Evolutionary conservation across 148 eudicot genomes (phyloP).

Genomic region (Polygonum maritimum): DNA sequence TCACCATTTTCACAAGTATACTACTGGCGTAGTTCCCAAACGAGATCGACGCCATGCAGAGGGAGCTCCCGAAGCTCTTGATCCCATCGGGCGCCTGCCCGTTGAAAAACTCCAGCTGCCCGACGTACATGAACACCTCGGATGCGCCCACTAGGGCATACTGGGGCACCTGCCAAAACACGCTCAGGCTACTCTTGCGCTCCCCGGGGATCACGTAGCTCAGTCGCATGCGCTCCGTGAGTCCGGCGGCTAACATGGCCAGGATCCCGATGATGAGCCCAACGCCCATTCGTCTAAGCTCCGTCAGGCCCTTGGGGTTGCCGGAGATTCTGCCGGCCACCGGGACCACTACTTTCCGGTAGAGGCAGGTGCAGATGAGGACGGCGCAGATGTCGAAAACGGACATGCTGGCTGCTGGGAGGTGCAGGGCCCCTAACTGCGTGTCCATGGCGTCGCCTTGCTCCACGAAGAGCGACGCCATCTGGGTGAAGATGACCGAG

Average conservation of each 20-base stretch:
- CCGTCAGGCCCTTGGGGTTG: slow-evolving; percentile 65
- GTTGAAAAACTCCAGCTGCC: slow-evolving; percentile 81
- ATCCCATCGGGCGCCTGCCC: slow-evolving; percentile 92
- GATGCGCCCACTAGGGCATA: slow-evolving; percentile 79
- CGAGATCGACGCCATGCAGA: slow-evolving; percentile 90
- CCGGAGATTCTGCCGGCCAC: slow-evolving; percentile 38
- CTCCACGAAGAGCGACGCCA: slow-evolving; percentile 95
- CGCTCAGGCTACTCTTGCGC: slow-evolving; percentile 35
- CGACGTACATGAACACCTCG: slow-evolving; percentile 89
- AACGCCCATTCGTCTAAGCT: slow-evolving; percentile 84
- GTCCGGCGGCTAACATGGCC: slow-evolving; percentile 70
- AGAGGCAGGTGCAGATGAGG: slow-evolving; percentile 55
- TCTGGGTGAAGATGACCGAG: slow-evolving; percentile 87
- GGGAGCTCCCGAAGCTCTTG: slow-evolving; percentile 82
- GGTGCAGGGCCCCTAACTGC: slow-evolving; percentile 28
- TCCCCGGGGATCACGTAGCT: slow-evolving; percentile 22
- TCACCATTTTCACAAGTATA: slow-evolving; percentile 58
- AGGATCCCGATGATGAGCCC: slow-evolving; percentile 68
- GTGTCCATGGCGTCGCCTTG: slow-evolving; percentile 82
- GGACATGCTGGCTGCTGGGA: slow-evolving; percentile 94
- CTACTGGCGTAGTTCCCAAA: slow-evolving; percentile 71
- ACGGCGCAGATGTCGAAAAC: slow-evolving; percentile 72
- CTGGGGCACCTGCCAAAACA: slow-evolving; percentile 87
- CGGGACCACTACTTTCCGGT: slow-evolving; percentile 54
- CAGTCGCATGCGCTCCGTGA: slow-evolving; percentile 55